These are phyloP conservation scores for Gautieria morchelliformis DNA, from an alignment of 768 basidiomycete species.

Conservation along the genomic window DNA sequence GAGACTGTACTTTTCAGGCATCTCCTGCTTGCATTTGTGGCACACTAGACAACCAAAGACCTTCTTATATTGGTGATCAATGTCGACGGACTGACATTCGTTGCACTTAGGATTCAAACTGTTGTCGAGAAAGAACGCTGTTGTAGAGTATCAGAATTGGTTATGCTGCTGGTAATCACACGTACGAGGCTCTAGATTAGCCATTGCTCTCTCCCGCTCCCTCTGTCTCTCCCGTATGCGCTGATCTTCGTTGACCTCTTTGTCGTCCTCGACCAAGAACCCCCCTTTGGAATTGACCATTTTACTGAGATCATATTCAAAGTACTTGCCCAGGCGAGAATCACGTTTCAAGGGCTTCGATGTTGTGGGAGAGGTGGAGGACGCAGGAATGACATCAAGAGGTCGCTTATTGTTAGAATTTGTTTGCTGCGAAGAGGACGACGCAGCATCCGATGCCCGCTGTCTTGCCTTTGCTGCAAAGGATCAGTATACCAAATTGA, in stretches of 20 bases:
- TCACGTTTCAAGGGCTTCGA: slow-evolving; percentile 55
- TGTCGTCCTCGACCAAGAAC: slow-evolving; percentile 85
- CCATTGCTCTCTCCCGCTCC: slow-evolving; percentile 66
- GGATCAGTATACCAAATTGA: not conserved
- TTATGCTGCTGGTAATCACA: not conserved
- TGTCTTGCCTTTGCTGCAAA: slow-evolving; percentile 64
- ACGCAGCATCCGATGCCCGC: slow-evolving; percentile 50
- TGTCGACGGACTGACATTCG: slow-evolving; percentile 82
- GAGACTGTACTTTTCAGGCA: slow-evolving; percentile 88
- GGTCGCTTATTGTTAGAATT: slow-evolving; percentile 77
- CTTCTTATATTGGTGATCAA: slow-evolving; percentile 74
- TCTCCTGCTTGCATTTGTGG: slow-evolving; percentile 79
- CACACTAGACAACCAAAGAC: slow-evolving; percentile 84
- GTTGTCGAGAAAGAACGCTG: slow-evolving; percentile 67
- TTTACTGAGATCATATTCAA: slow-evolving; percentile 95
- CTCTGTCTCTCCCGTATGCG: slow-evolving; percentile 72
- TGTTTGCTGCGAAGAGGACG: slow-evolving; percentile 27
- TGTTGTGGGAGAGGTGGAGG: slow-evolving; percentile 51
- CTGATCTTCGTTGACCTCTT: slow-evolving; percentile 67
- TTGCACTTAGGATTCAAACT: slow-evolving; percentile 71
- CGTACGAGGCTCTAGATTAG: slow-evolving; percentile 69
- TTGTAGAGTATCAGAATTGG: not conserved
- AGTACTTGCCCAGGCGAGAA: slow-evolving; percentile 79
- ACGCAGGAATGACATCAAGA: slow-evolving; percentile 44
- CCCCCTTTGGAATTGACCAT: slow-evolving; percentile 97